Evolutionary conservation across 2,329 filamentous ascomycete species (phyloP).

Genomic region (Fusarium pseudograminearum): DNA sequence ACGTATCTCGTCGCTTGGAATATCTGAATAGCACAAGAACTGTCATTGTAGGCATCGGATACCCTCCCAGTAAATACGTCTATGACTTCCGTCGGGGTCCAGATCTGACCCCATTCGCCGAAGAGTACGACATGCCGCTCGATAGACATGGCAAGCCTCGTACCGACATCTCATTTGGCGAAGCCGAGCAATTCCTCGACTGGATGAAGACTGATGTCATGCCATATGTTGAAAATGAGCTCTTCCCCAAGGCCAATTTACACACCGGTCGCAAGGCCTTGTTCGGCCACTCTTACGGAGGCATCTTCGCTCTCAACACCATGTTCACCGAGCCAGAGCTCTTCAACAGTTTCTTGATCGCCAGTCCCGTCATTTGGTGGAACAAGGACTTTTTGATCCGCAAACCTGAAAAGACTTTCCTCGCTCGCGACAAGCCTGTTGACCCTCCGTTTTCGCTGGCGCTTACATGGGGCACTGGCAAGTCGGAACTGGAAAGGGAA

Average conservation of each 20-base stretch:
- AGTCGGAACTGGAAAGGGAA: slow-evolving; percentile 48
- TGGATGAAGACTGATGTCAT: slow-evolving; percentile 58
- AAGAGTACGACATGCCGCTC: slow-evolving; percentile 46
- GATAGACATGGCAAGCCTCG: slow-evolving; percentile 44
- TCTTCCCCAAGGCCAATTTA: slow-evolving; percentile 49
- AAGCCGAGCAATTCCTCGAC: slow-evolving; percentile 58
- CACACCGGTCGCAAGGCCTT: slow-evolving; percentile 56
- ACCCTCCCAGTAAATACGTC: slow-evolving; percentile 47
- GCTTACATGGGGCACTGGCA: slow-evolving; percentile 50
- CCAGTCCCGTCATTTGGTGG: slow-evolving; percentile 62
- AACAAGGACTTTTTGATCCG: slow-evolving; percentile 57
- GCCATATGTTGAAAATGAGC: slow-evolving; percentile 47
- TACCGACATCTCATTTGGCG: slow-evolving; percentile 51
- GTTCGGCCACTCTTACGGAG: slow-evolving; percentile 64
- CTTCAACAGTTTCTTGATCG: slow-evolving; percentile 60
- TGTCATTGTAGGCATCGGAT: slow-evolving; percentile 52
- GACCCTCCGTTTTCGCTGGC: slow-evolving; percentile 49
- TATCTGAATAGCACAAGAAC: slow-evolving; percentile 46
- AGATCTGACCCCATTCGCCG: slow-evolving; percentile 49
- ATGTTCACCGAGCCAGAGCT: slow-evolving; percentile 56
- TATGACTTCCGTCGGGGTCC: slow-evolving; percentile 48
- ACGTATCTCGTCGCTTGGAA: slow-evolving; percentile 45
- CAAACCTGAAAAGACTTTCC: slow-evolving; percentile 49
- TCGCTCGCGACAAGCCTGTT: slow-evolving; percentile 15
- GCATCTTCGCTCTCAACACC: slow-evolving; percentile 60